phyloP scores from a whole-genome alignment of 148 eudicot genomes.

The Tetragonia tetragonoides region DNA sequence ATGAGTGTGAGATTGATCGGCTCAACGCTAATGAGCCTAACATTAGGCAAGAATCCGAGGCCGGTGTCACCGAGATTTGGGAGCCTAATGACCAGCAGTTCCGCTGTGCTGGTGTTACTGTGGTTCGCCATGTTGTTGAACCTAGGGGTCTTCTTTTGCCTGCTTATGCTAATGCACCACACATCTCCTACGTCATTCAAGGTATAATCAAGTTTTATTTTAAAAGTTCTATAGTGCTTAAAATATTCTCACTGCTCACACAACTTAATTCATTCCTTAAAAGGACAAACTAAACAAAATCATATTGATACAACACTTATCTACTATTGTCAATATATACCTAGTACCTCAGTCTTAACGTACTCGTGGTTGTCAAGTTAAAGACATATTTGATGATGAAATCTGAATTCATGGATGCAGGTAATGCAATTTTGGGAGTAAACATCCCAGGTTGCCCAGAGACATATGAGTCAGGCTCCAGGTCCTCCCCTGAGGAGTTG shows the following conservation, averaged over 20 bases:
- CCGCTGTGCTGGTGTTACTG: slow-evolving; percentile 52
- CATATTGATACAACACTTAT: too few species aligned
- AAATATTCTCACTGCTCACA: too few species aligned
- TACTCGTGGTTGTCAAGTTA: too few species aligned
- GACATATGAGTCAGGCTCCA: slow-evolving; percentile 37
- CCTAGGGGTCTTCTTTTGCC: slow-evolving; percentile 58
- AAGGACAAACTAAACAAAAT: too few species aligned
- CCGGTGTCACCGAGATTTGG: slow-evolving; percentile 54
- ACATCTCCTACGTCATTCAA: slow-evolving; percentile 38
- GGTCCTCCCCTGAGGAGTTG: slow-evolving; percentile 12
- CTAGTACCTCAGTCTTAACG: too few species aligned
- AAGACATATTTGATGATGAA: too few species aligned
- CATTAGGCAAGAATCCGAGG: slow-evolving; percentile 37
- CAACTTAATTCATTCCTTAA: too few species aligned
- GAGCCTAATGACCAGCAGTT: slow-evolving; percentile 35
- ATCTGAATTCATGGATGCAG: slow-evolving; percentile 21
- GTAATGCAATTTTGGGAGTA: slow-evolving; percentile 47
- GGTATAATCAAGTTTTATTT: slow-evolving; percentile 21
- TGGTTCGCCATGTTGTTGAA: slow-evolving; percentile 34
- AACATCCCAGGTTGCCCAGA: slow-evolving; percentile 54
- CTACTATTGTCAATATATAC: too few species aligned
- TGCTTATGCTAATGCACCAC: slow-evolving; percentile 47
- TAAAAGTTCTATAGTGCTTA: too few species aligned
- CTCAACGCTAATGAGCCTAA: slow-evolving; percentile 50
- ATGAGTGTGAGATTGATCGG: slow-evolving; percentile 39